These are phyloP conservation scores for Fomitopsis schrenkii DNA, from an alignment of 1,284 basidiomycete species.

Conservation along the genomic window DNA sequence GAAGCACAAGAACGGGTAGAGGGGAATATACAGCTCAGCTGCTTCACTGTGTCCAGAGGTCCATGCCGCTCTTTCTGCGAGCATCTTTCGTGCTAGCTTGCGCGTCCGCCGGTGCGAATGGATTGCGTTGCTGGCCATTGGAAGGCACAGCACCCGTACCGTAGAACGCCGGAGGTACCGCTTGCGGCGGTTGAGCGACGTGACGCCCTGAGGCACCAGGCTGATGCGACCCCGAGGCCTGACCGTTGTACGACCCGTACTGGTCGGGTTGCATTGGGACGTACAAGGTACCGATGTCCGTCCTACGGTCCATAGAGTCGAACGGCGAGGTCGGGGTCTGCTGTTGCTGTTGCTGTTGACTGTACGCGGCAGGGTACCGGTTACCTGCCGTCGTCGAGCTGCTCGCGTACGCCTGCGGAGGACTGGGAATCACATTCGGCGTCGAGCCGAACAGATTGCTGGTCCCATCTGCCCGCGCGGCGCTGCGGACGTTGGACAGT, in stretches of 20 bases:
- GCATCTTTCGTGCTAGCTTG: slow-evolving; percentile 48
- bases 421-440: slow-evolving; percentile 59
- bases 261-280: slow-evolving; percentile 79
- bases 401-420: slow-evolving; percentile 64
- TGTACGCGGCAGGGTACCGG: slow-evolving; percentile 54
- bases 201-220: slow-evolving; percentile 32
- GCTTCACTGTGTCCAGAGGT: slow-evolving; percentile 68
- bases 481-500: slow-evolving; percentile 69
- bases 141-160: slow-evolving; percentile 50
- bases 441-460: slow-evolving; percentile 40
- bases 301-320: slow-evolving; percentile 55
- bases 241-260: slow-evolving; percentile 48
- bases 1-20: slow-evolving; percentile 16
- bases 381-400: slow-evolving; percentile 47
- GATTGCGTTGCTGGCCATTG: slow-evolving; percentile 48
- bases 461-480: slow-evolving; percentile 48
- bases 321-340: slow-evolving; percentile 44
- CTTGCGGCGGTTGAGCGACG: slow-evolving; percentile 45
- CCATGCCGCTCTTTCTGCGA: slow-evolving; percentile 65
- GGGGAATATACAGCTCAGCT: neutral
- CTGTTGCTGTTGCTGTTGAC: slow-evolving; percentile 28
- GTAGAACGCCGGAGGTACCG: slow-evolving; percentile 63
- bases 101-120: slow-evolving; percentile 41
- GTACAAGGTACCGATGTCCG: slow-evolving; percentile 65
- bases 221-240: slow-evolving; percentile 28